Conservation (phyloP, 768 basidiomycete species). For the Boletus rubescentipes region DNA sequence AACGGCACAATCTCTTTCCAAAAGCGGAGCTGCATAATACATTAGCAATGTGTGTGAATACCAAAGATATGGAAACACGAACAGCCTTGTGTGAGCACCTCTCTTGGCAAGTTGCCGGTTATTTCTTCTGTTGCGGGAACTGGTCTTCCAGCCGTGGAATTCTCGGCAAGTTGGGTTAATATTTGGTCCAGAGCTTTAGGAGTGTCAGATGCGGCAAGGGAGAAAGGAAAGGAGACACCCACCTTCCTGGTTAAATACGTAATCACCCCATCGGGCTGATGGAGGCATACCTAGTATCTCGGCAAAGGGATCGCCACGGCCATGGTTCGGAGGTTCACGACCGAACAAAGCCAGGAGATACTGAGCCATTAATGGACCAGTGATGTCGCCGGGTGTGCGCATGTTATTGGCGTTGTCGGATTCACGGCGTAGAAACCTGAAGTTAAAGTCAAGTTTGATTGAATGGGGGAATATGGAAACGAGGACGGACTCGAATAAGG, state of each 20-base stretch:
- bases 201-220: constrained; percentile 5
- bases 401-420: constrained; percentile 10
- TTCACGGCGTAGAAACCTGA: constrained; percentile 38
- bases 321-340: constrained; percentile 31
- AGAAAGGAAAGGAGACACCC: constrained; percentile 9
- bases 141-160: constrained; percentile 67
- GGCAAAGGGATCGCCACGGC: constrained; percentile 41
- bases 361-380: constrained; percentile 66
- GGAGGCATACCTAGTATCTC: constrained; percentile 46
- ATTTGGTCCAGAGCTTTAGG: constrained; percentile 75
- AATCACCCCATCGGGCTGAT: constrained; percentile 78
- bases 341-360: constrained; percentile 64
- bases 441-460: neutral
- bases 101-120: constrained; percentile 63
- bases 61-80: constrained; percentile 28
- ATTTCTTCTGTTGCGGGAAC: constrained; percentile 84
- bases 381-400: constrained; percentile 42
- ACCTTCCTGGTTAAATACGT: constrained; percentile 92
- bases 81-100: constrained; percentile 64
- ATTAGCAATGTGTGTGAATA: neutral
- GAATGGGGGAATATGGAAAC: neutral
- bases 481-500: constrained; percentile 52
- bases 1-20: constrained; percentile 84
- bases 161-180: constrained; percentile 86
- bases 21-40: constrained; percentile 46